A percentile compares a stretch with the other conserved stretches of the same genome.
Evolutionary conservation across 345 rosid species (phyloP).

Genomic region (Moringa oleifera): DNA sequence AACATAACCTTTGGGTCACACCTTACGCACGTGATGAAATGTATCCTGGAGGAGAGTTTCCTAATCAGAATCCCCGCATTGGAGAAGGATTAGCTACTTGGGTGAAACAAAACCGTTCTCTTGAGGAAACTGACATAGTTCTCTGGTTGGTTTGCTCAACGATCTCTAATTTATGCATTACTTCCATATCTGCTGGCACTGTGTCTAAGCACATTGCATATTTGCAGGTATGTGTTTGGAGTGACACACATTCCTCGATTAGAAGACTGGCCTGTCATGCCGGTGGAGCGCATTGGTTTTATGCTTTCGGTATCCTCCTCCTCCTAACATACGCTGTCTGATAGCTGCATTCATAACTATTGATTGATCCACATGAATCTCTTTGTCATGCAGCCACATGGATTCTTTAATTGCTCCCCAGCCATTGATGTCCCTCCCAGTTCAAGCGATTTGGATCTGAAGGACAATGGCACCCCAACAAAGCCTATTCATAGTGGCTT

Average conservation of each 20-base stretch:
- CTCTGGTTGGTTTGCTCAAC: constrained; percentile 51
- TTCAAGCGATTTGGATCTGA: constrained; percentile 37
- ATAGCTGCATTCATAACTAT: not conserved
- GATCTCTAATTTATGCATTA: too few relatives aligned
- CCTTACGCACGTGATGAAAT: constrained; percentile 50
- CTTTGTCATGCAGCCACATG: constrained; percentile 50
- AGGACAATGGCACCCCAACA: constrained; percentile 33
- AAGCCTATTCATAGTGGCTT: constrained; percentile 42
- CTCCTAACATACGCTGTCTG: not conserved
- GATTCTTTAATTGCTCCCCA: constrained; percentile 70
- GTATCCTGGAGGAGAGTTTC: constrained; percentile 77
- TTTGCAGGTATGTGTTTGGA: constrained; percentile 66
- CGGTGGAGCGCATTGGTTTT: constrained; percentile 61
- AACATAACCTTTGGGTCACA: constrained; percentile 77
- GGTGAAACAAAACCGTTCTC: constrained; percentile 58
- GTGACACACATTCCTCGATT: constrained; percentile 64
- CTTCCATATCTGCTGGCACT: too few relatives aligned
- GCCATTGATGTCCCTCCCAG: constrained; percentile 65
- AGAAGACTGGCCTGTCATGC: constrained; percentile 85
- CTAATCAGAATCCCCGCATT: constrained; percentile 70
- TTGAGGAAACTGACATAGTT: constrained; percentile 69
- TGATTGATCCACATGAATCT: not conserved
- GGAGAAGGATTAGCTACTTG: constrained; percentile 75
- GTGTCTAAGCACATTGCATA: not conserved
- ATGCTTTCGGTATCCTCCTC: constrained; percentile 45